Percentiles rank a stretch among this genome's conserved stretches.
Evolutionary conservation across 495 filamentous ascomycete species (phyloP).

Genomic region (Penicillium samsonianum): DNA sequence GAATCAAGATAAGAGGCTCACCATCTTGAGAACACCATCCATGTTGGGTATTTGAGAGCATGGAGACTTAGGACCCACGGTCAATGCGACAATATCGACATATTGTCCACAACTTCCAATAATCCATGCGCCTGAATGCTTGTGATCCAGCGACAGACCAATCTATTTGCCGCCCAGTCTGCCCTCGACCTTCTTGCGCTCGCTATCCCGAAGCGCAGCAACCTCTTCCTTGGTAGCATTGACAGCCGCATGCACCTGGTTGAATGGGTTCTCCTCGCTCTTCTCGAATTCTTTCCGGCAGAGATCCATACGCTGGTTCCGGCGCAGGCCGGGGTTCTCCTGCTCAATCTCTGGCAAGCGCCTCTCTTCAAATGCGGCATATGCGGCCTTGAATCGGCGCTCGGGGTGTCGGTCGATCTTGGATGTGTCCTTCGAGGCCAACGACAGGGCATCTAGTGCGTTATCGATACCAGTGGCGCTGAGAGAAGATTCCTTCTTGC

Average conservation of each 20-base stretch:
- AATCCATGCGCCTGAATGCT: background rate
- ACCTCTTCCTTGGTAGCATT: conserved; percentile 82
- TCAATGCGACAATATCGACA: background rate
- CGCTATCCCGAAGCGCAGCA: conserved; percentile 59
- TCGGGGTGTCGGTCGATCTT: conserved; percentile 88
- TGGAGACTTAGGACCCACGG: background rate
- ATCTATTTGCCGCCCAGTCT: conserved; percentile 53
- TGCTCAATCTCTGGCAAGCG: conserved; percentile 79
- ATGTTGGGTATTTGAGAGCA: conserved; percentile 2
- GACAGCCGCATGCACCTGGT: conserved; percentile 70
- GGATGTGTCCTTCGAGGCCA: conserved; percentile 54
- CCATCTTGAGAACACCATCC: background rate
- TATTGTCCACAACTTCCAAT: background rate
- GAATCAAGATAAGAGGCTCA: background rate
- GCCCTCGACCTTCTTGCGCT: conserved; percentile 73
- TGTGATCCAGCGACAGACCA: background rate
- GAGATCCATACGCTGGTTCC: conserved; percentile 76
- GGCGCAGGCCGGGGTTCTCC: conserved; percentile 74
- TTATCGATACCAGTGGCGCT: conserved; percentile 88
- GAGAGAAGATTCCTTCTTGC: conserved; percentile 54
- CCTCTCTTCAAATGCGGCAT: conserved; percentile 81
- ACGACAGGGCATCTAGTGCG: conserved; percentile 76
- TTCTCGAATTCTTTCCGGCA: conserved; percentile 90
- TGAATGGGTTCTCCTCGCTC: conserved; percentile 90
- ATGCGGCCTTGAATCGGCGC: conserved; percentile 82